A percentile compares a stretch with the other conserved stretches of the same genome.
Conservation (phyloP, 345 rosid species). For the Bruguiera parviflora region DNA sequence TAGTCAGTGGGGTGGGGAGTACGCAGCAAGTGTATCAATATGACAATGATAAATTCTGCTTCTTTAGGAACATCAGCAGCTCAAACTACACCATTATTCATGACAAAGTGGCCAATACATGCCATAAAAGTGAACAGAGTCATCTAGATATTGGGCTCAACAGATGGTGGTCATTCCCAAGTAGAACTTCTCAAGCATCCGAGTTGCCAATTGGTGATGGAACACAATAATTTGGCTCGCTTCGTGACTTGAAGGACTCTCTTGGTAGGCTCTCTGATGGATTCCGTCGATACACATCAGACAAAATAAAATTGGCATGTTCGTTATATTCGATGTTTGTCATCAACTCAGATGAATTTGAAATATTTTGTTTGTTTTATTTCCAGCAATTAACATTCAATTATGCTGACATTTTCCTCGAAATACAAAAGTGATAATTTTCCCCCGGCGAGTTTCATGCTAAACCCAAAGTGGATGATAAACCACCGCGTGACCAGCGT, state of each 20-base stretch:
- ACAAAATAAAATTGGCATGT: slow-evolving; percentile 16
- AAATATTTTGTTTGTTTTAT: neutral
- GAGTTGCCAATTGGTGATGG: slow-evolving; percentile 10
- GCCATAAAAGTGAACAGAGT: slow-evolving; percentile 22
- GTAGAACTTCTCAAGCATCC: slow-evolving; percentile 18
- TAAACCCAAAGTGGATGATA: neutral
- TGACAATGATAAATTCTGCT: slow-evolving; percentile 49
- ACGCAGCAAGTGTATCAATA: slow-evolving; percentile 58
- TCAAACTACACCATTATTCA: slow-evolving; percentile 54
- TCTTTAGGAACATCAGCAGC: slow-evolving; percentile 72
- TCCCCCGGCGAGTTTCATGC: neutral
- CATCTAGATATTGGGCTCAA: slow-evolving; percentile 6
- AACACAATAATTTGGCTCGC: neutral
- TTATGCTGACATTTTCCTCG: neutral
- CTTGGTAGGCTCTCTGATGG: slow-evolving; percentile 8
- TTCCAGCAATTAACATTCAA: neutral
- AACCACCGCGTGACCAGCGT: neutral
- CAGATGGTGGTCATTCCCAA: slow-evolving; percentile 13
- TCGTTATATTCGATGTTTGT: neutral
- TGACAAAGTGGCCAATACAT: slow-evolving; percentile 38
- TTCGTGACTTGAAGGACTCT: neutral
- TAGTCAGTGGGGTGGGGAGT: slow-evolving; percentile 42
- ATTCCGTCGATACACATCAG: slow-evolving; percentile 4
- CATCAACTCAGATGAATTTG: slow-evolving; percentile 1
- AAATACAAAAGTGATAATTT: neutral